Conservation (phyloP, 1,284 basidiomycete genomes). For the Boletus hoseneyae region DNA sequence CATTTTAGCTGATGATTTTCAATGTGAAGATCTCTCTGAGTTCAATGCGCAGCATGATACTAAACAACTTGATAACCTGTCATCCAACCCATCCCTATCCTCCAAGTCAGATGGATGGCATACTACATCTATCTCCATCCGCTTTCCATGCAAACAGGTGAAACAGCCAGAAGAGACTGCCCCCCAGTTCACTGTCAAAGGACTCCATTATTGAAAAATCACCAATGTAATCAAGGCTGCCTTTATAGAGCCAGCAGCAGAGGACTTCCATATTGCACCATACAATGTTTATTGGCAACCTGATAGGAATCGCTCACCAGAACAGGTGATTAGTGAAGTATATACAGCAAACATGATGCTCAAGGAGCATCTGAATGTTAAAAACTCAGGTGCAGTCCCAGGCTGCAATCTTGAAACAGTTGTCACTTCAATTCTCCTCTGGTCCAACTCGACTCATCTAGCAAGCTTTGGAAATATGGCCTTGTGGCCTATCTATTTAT, state of each 20-base stretch:
- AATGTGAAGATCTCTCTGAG: slow-evolving; percentile 15
- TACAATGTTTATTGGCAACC: slow-evolving; percentile 25
- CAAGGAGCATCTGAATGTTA: slow-evolving; percentile 26
- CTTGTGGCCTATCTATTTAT: slow-evolving; percentile 35
- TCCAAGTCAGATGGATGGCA: slow-evolving; percentile 22
- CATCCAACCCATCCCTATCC: not conserved
- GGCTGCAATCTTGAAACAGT: slow-evolving; percentile 22
- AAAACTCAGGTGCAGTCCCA: slow-evolving; percentile 7
- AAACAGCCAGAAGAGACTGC: not conserved
- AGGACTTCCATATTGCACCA: slow-evolving; percentile 22
- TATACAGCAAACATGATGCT: slow-evolving; percentile 33
- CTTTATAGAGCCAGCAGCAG: slow-evolving; percentile 6
- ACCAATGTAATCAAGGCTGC: slow-evolving; percentile 14
- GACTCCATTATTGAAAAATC: slow-evolving; percentile 13
- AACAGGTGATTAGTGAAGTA: slow-evolving; percentile 31
- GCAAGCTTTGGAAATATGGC: slow-evolving; percentile 32
- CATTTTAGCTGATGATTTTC: slow-evolving; percentile 24
- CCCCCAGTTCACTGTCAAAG: slow-evolving; percentile 8
- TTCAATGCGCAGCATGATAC: slow-evolving; percentile 18
- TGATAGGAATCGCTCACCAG: not conserved
- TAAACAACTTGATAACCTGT: slow-evolving; percentile 12
- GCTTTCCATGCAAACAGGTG: slow-evolving; percentile 18
- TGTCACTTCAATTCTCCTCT: slow-evolving; percentile 29
- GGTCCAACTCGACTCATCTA: slow-evolving; percentile 34
- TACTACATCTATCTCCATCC: slow-evolving; percentile 17